phyloP scores from a whole-genome alignment of 2,329 filamentous ascomycete genomes.

The Pseudogymnoascus verrucosus region DNA sequence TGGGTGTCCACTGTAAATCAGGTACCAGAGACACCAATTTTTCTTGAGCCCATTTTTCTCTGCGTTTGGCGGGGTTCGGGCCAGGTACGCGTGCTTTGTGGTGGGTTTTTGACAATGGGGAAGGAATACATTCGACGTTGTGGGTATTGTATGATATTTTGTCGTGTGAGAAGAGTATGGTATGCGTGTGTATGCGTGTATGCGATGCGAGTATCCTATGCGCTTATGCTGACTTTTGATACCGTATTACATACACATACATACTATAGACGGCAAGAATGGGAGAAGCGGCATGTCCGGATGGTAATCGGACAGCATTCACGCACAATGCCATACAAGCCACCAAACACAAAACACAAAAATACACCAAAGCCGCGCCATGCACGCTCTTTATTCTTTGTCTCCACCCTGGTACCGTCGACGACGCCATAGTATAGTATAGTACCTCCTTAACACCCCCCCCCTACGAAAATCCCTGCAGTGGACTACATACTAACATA shows the following conservation, averaged over 20 bases:
- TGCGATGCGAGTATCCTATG: not conserved
- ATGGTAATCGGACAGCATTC: not conserved
- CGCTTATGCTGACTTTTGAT: not conserved
- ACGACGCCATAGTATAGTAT: not conserved
- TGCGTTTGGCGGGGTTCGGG: not conserved
- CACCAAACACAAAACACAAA: not conserved
- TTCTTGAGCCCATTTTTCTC: not conserved
- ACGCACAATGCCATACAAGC: not conserved
- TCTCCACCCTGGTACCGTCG: not conserved
- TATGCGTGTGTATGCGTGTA: no score
- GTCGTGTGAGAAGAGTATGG: no score
- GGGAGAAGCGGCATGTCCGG: not conserved
- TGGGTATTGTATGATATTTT: no score
- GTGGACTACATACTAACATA: not conserved
- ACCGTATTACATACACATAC: not conserved
- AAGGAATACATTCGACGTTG: no score
- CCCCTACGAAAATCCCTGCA: not conserved
- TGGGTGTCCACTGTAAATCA: not conserved
- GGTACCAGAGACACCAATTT: not conserved
- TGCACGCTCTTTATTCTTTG: not conserved
- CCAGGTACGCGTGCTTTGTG: not conserved
- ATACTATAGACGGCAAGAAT: not conserved
- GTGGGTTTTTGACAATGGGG: not conserved
- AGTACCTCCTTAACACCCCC: not conserved
- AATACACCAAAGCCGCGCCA: not conserved